phyloP scores from a whole-genome alignment of 2,329 filamentous ascomycete genomes.

The Sarocladiaceae sp. region DNA sequence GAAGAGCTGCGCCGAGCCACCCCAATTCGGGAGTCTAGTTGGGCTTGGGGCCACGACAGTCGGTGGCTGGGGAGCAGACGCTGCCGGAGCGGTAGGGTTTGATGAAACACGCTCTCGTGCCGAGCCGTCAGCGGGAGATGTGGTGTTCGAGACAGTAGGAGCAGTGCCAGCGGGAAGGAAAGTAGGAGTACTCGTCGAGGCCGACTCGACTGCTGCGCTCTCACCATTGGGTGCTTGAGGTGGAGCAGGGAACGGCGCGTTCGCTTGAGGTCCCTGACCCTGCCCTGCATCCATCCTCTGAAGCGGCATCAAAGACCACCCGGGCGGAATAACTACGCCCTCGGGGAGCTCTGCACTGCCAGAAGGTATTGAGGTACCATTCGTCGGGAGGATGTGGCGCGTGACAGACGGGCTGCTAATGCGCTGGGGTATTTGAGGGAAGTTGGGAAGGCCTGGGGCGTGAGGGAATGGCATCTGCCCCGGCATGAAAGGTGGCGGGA shows the following conservation, averaged over 20 bases:
- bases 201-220: slow-evolving; percentile 10
- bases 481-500: background rate
- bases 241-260: slow-evolving; percentile 17
- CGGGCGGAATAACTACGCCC: slow-evolving; percentile 56
- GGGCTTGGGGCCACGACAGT: slow-evolving; percentile 42
- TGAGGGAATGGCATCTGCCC: slow-evolving; percentile 1
- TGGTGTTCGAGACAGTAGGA: background rate
- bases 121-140: background rate
- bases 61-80: slow-evolving; percentile 17
- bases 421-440: slow-evolving; percentile 23
- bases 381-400: slow-evolving; percentile 40
- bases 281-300: slow-evolving; percentile 43
- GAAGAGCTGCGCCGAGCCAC: slow-evolving; percentile 43
- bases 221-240: slow-evolving; percentile 12
- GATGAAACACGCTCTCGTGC: background rate
- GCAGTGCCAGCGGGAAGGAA: background rate
- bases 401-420: slow-evolving; percentile 35
- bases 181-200: slow-evolving; percentile 11
- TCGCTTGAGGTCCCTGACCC: slow-evolving; percentile 16
- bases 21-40: slow-evolving; percentile 39
- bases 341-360: slow-evolving; percentile 57
- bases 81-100: slow-evolving; percentile 2
- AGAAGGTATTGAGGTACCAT: slow-evolving; percentile 47
- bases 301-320: slow-evolving; percentile 59
- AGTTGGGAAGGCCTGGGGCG: background rate